Base-by-base conservation (phyloP, 2,329 filamentous ascomycete species). In the Epicoccum sorghinum region DNA sequence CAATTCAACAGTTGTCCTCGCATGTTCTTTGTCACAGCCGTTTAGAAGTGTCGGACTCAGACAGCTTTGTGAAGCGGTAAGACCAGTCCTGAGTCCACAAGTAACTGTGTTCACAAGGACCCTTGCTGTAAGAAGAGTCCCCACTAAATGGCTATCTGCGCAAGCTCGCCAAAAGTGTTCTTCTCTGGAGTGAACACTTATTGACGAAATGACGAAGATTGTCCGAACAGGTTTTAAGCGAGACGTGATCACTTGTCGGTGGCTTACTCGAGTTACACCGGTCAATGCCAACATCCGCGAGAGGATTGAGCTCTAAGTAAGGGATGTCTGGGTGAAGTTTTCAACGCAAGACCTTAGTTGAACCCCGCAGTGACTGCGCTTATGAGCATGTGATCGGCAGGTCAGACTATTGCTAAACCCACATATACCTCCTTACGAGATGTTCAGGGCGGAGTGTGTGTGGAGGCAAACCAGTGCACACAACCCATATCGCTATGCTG, bases 241-340 rank as follows among this genome's bases (percentile, higher is more conserved):
- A 53, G 37, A 43, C 37, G 35, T 7, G 42, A 35, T 25, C 32
- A 13, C 25, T 27, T 13, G 23, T 23, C 14, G 24, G 8, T 30
- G 3, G 30, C 25, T 41, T n/a, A 25, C 32, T 14, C 24, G 32
- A 7, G 12, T 37, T 22, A 43, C 10, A 47, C 23, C 23, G 23
- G 22, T 43, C 32, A 36, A 22, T 29, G 42, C 41, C 33, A 8
- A 22, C 22, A 36, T 24, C 37, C 37, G 32, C 27, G 33, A 24
- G 6, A 42, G 43, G 38, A 47, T 35, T 22, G 42, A 53, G 32
- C 43, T 18, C 42, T 14, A 43, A 37, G 50, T 37, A 53, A 53
- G 43, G 50, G 43, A 8, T 25, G n/a, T 38, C 24, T 42, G 32
- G 30, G 35, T 47, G 23, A 7, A 8, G 10, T 18, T 37, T 24